Conservation (phyloP, 192 early-diverging fungal species). For the Coemansia sp. region DNA sequence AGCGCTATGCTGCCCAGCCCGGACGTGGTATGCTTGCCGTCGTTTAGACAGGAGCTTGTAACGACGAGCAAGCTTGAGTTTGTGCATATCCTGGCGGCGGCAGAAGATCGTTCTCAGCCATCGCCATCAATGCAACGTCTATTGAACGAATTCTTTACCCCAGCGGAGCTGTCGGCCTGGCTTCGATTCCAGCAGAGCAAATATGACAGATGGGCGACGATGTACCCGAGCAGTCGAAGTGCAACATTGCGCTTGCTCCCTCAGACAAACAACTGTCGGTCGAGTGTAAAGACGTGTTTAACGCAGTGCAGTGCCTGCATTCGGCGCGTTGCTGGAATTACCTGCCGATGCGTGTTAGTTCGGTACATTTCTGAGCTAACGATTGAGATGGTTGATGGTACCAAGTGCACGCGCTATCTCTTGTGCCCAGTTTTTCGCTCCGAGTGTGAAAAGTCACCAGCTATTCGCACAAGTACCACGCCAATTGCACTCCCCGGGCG, state of each 20-base stretch:
- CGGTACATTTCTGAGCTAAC: conserved; percentile 28
- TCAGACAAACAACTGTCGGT: conserved; percentile 18
- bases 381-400: conserved; percentile 21
- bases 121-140: conserved; percentile 28
- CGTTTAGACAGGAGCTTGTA: background rate
- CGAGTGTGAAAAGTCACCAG: conserved; percentile 26
- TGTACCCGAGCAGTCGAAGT: conserved; percentile 11
- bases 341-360: conserved; percentile 23
- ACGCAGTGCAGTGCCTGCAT: conserved; percentile 44
- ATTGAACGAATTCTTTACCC: conserved; percentile 11
- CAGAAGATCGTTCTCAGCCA: background rate
- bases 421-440: conserved; percentile 35
- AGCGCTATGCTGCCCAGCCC: background rate
- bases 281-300: conserved; percentile 13
- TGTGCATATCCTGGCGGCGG: conserved; percentile 31
- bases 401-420: conserved; percentile 15
- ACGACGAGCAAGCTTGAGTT: conserved; percentile 24
- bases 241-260: conserved; percentile 22
- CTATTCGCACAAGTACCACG: conserved; percentile 20
- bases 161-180: conserved; percentile 30
- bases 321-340: conserved; percentile 14
- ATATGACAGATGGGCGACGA: conserved; percentile 23
- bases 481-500: conserved; percentile 34
- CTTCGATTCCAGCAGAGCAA: conserved; percentile 25
- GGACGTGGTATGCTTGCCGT: background rate